phyloP scores from a whole-genome alignment of 179 eudicot genomes.

The Gypsophila paniculata region DNA sequence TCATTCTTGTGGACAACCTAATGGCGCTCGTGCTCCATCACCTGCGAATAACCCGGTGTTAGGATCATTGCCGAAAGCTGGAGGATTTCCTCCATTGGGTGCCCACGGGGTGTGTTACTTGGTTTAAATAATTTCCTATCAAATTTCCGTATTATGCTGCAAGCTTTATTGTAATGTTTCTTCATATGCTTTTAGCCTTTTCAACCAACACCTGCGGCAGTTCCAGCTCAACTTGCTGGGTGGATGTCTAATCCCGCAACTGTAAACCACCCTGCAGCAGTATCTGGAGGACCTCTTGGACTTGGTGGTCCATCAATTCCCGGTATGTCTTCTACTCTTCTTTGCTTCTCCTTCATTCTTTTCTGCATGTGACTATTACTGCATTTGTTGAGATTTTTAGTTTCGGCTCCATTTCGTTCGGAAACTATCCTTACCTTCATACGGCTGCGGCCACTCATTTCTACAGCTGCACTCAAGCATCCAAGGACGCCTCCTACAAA shows the following conservation, averaged over 20 bases:
- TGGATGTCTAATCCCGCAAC: conserved; percentile 87
- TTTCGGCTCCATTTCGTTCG: neutral
- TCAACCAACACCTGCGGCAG: conserved; percentile 62
- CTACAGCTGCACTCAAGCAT: conserved; percentile 79
- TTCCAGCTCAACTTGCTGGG: conserved; percentile 76
- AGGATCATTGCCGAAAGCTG: conserved; percentile 76
- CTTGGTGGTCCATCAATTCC: conserved; percentile 66
- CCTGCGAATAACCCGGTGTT: conserved; percentile 72
- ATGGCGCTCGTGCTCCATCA: conserved; percentile 93
- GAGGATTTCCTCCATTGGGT: conserved; percentile 84
- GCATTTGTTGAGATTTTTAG: neutral
- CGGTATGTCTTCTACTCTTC: conserved; percentile 34
- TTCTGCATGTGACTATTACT: neutral
- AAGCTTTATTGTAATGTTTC: conserved; percentile 8
- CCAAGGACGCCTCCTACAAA: conserved; percentile 81
- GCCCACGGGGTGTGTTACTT: conserved; percentile 71
- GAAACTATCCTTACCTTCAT: neutral
- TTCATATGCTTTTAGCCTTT: conserved; percentile 36
- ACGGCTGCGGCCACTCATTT: conserved; percentile 14
- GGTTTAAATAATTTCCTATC: neutral
- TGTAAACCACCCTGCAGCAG: conserved; percentile 65
- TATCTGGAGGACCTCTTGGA: conserved; percentile 74
- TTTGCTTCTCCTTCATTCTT: conserved; percentile 5
- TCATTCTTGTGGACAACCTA: conserved; percentile 83
- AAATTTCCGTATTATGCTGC: conserved; percentile 9